phyloP scores from a whole-genome alignment of 108 stramenopile species.

The Chaetoceros muelleri region DNA sequence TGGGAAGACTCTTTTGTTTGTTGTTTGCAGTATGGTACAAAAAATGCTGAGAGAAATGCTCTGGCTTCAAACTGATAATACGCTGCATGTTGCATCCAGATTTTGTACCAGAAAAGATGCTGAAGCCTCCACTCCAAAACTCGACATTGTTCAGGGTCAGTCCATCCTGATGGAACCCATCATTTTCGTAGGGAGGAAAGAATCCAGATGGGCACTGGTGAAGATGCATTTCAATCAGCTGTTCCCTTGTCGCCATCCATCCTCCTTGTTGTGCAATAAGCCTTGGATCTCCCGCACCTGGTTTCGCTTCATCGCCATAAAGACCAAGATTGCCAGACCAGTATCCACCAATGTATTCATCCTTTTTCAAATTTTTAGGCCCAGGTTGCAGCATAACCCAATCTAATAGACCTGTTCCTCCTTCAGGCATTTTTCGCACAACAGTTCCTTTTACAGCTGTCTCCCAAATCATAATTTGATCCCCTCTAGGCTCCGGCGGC shows the following conservation, averaged over 20 bases:
- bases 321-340: slow-evolving; percentile 46
- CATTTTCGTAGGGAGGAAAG: slow-evolving; percentile 55
- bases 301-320: slow-evolving; percentile 18
- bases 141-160: slow-evolving; percentile 61
- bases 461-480: slow-evolving; percentile 62
- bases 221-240: slow-evolving; percentile 52
- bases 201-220: slow-evolving; percentile 50
- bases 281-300: slow-evolving; percentile 14
- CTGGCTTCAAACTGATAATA: slow-evolving; percentile 57
- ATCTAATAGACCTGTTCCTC: slow-evolving; percentile 17
- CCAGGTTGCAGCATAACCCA: slow-evolving; percentile 36
- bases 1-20: slow-evolving; percentile 48
- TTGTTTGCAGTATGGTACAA: slow-evolving; percentile 76
- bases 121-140: slow-evolving; percentile 66
- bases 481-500: slow-evolving; percentile 31
- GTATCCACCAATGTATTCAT: slow-evolving; percentile 43
- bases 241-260: slow-evolving; percentile 63
- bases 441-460: slow-evolving; percentile 48
- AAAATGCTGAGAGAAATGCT: slow-evolving; percentile 56
- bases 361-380: slow-evolving; percentile 21
- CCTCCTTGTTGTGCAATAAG: slow-evolving; percentile 59
- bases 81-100: slow-evolving; percentile 69
- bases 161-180: slow-evolving; percentile 42
- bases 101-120: slow-evolving; percentile 42
- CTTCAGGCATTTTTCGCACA: slow-evolving; percentile 40